These are phyloP conservation scores for Tieghemiomyces parasiticus DNA, from an alignment of 192 early-diverging fungal genomes.

Conservation along the genomic window DNA sequence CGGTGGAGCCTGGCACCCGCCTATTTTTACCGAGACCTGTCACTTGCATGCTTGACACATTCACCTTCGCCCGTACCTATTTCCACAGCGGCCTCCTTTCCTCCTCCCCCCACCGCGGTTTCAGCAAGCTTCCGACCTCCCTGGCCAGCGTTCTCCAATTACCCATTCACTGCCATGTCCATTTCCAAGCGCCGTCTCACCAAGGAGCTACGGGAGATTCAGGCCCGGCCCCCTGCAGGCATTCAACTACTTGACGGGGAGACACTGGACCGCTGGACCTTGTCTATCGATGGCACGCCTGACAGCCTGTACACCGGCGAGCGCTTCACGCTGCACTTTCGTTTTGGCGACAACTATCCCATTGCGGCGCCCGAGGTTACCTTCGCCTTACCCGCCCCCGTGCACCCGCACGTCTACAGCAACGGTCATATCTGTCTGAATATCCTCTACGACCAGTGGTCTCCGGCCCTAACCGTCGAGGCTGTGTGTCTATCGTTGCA, in stretches of 20 bases:
- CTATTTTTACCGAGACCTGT: no score
- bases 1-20: no score
- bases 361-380: conserved; percentile 56
- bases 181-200: neutral
- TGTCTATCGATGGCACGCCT: conserved; percentile 42
- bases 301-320: conserved; percentile 47
- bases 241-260: conserved; percentile 10
- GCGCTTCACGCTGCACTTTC: conserved; percentile 39
- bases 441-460: conserved; percentile 90
- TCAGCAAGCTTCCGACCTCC: no score
- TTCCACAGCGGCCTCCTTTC: no score
- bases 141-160: no score
- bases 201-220: neutral
- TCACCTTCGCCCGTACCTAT: no score
- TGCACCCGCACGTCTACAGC: conserved; percentile 70
- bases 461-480: conserved; percentile 78
- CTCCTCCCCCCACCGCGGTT: no score
- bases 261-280: conserved; percentile 40
- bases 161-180: no score
- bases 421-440: conserved; percentile 98
- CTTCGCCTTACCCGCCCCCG: conserved; percentile 41
- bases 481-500: conserved; percentile 78
- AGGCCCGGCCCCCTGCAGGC: neutral
- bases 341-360: conserved; percentile 57
- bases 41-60: no score